Evolutionary conservation across 139 green algal species (phyloP), one percentile per base, ranked within the genome.

Genomic region (Parachlorella kessleri): DNA sequence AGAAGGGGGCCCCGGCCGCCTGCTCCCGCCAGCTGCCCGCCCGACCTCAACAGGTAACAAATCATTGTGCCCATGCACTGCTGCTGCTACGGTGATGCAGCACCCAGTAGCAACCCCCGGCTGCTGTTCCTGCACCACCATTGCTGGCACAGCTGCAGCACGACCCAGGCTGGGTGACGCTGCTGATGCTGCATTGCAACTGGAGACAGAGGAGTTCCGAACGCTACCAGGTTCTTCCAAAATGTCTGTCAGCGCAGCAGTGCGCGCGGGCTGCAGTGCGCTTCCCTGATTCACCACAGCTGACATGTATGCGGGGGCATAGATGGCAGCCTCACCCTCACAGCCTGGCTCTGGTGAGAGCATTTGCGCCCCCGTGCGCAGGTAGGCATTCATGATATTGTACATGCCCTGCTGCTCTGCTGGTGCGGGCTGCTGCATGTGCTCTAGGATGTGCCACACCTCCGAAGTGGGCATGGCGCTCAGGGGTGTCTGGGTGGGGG

Each of bases 281-380:
- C n/a, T n/a, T n/a, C n/a, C n/a, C n/a, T n/a, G n/a, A n/a, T n/a
- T n/a, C n/a, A n/a, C n/a, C n/a, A n/a, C n/a, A n/a, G n/a, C n/a
- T n/a, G n/a, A n/a, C n/a, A n/a, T n/a, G n/a, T n/a, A 55, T 28
- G 35, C 66, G 68, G 66, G 77, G n/a, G 48, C 67, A 41, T 21
- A 39, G 23, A 70, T 77, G 9, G 9, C 33, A 40, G 53, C 40
- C 21, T 80, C 74, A 2, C 53, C 37, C 66, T 75, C 76, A n/a
- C 37, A 42, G 35, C 77, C 70, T 9, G 82, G 82, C 66, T 87
- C 82, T 3, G 82, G 82, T 1, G 82, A 87, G 39, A 87, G 77
- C 70, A 78, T 74, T 24, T 81, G 64, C 8, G 82, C 72, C 1
- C 82, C 82, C 23, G 82, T 87, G 39, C 82, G 76, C 30, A 87